A percentile compares a stretch with the other conserved stretches of the same genome.
phyloP scores from a whole-genome alignment of 1,139 yeast genomes.

The Geotrichum phurueaensis region DNA sequence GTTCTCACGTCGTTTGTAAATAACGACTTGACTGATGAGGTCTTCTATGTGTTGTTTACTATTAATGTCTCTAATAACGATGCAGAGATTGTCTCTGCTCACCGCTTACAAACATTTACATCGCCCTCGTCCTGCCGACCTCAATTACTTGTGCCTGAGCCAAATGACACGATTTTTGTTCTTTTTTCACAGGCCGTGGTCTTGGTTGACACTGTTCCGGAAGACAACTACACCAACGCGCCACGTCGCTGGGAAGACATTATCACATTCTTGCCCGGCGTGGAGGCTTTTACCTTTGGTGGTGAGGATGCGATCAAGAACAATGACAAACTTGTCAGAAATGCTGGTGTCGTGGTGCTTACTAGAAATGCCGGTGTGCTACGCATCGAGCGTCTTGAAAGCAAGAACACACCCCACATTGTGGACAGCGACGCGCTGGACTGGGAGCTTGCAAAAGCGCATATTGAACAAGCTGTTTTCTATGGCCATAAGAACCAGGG shows the following conservation, averaged over 20 bases:
- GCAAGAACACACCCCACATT: conserved; percentile 18
- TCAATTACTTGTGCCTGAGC: conserved; percentile 52
- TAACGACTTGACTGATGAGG: conserved; percentile 19
- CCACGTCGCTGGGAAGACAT: conserved; percentile 73
- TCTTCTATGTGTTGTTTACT: conserved; percentile 42
- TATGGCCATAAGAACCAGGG: conserved; percentile 40
- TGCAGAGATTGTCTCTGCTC: conserved; percentile 55
- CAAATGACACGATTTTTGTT: conserved; percentile 59
- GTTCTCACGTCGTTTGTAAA: conserved; percentile 44
- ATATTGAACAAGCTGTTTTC: conserved; percentile 76
- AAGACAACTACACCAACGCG: conserved; percentile 30
- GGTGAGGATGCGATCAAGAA: conserved; percentile 39
- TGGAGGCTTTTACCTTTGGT: conserved; percentile 58
- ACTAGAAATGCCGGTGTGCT: conserved; percentile 61
- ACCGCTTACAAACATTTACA: conserved; percentile 44
- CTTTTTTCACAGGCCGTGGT: conserved; percentile 57
- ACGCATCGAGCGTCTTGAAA: conserved; percentile 49
- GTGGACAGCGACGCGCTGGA: background rate
- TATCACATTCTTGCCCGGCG: conserved; percentile 49
- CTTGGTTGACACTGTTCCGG: conserved; percentile 55
- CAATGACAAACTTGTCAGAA: conserved; percentile 26
- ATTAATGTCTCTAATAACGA: conserved; percentile 50
- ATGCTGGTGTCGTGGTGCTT: conserved; percentile 48
- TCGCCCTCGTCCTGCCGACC: conserved; percentile 41
- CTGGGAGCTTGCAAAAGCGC: conserved; percentile 49